These are phyloP conservation scores for Stenocarpella maydis DNA, from an alignment of 2,329 filamentous ascomycete species.

Conservation along the genomic window DNA sequence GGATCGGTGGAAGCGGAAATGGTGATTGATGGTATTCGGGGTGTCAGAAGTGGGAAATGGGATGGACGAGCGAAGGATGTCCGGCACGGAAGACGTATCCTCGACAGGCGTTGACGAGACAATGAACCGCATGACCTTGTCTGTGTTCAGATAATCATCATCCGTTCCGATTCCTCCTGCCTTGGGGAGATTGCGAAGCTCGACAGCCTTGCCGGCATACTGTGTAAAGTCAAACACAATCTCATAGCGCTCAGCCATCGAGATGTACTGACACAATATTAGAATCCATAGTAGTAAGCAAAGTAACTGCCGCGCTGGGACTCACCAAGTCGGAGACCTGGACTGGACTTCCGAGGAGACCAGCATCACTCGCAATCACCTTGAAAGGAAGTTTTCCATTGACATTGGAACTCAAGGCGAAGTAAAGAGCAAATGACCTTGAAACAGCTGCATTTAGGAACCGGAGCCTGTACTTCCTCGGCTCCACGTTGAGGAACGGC, in stretches of 20 bases:
- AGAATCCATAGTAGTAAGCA: not conserved
- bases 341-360: constrained; percentile 57
- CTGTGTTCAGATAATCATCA: constrained; percentile 58
- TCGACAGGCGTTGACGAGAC: constrained; percentile 46
- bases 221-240: constrained; percentile 63
- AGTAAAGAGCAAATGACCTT: constrained; percentile 57
- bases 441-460: constrained; percentile 60
- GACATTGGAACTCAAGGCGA: constrained; percentile 46
- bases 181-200: constrained; percentile 44
- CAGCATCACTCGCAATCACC: constrained; percentile 63
- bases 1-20: constrained; percentile 55
- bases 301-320: not conserved
- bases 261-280: constrained; percentile 44
- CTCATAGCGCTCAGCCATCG: constrained; percentile 67
- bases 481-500: constrained; percentile 66
- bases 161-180: constrained; percentile 51
- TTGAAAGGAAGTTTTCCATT: constrained; percentile 53
- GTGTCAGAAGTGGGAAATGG: constrained; percentile 47
- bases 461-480: constrained; percentile 66
- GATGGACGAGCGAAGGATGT: constrained; percentile 45
- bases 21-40: constrained; percentile 49
- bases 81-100: constrained; percentile 47
- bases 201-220: constrained; percentile 57
- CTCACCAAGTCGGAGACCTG: constrained; percentile 46
- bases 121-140: constrained; percentile 61